phyloP scores from a whole-genome alignment of 2,329 filamentous ascomycete genomes.

The Claviceps paspali region DNA sequence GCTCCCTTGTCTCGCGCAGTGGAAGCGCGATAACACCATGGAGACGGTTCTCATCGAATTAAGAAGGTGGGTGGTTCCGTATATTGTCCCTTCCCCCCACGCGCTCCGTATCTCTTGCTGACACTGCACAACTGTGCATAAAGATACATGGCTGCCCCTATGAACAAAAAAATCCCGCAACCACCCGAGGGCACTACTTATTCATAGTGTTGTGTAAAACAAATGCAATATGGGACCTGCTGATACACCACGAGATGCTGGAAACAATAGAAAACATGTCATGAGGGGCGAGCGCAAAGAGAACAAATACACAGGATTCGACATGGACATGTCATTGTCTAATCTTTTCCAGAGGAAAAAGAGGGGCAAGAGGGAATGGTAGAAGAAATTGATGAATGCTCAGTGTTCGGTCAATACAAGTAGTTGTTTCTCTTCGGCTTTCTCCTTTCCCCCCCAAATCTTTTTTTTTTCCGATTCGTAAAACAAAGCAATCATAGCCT shows the following conservation, averaged over 20 bases:
- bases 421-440: no score
- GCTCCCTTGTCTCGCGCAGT: constrained; percentile 71
- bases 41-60: constrained; percentile 84
- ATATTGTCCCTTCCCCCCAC: not conserved
- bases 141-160: constrained; percentile 89
- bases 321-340: no score
- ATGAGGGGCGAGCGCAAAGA: not conserved
- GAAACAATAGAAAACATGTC: not conserved
- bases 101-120: not conserved
- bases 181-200: constrained; percentile 65
- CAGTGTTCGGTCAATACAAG: not conserved
- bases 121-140: not conserved
- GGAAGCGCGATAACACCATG: constrained; percentile 90
- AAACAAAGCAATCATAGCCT: no score
- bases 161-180: constrained; percentile 91
- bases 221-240: not conserved
- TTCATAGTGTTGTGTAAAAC: constrained; percentile 11
- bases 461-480: no score
- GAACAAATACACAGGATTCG: no score
- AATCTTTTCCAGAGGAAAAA: no score
- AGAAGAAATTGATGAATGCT: not conserved
- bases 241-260: not conserved
- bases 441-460: no score
- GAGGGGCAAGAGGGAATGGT: no score
- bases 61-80: constrained; percentile 38